Conservation (phyloP, 2,329 filamentous ascomycete species). For the Alternaria ethzedia region DNA sequence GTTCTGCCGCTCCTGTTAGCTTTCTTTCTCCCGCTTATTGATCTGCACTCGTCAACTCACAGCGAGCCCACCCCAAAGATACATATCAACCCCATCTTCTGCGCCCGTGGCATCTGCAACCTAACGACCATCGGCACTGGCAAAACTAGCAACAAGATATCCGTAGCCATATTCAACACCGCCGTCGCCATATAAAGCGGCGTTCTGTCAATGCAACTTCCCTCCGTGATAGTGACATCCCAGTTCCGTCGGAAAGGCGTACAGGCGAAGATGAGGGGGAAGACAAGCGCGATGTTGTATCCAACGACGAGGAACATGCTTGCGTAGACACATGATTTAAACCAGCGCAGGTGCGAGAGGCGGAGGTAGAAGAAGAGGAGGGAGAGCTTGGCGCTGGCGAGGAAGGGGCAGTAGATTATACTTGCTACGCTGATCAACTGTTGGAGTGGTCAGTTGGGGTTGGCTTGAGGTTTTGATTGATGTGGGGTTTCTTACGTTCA, state of each 20-base stretch:
- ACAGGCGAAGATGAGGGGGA: conserved; percentile 31
- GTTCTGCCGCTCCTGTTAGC: background rate
- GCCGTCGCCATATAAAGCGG: conserved; percentile 30
- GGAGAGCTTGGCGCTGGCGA: conserved; percentile 27
- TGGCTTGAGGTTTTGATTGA: no score
- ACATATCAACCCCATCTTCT: conserved; percentile 24
- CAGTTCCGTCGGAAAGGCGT: conserved; percentile 22
- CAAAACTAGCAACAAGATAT: conserved; percentile 22
- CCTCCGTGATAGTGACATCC: conserved; percentile 22
- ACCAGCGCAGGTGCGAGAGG: conserved; percentile 18
- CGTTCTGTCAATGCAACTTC: conserved; percentile 23
- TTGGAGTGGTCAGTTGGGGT: background rate
- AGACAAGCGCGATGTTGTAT: conserved; percentile 25
- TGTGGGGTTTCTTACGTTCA: conserved; percentile 11
- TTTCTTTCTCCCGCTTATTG: no score
- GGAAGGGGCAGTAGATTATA: conserved; percentile 22
- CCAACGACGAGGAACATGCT: conserved; percentile 29
- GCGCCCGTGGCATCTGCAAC: conserved; percentile 19
- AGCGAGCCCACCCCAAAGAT: conserved; percentile 27
- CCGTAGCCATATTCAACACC: conserved; percentile 27
- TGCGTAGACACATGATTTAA: conserved; percentile 15
- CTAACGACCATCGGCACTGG: conserved; percentile 28
- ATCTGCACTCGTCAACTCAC: no score
- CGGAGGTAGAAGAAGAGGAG: conserved; percentile 28
- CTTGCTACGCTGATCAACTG: conserved; percentile 10